phyloP scores from a whole-genome alignment of 2,329 filamentous ascomycete species.

The Colletotrichum sojae region DNA sequence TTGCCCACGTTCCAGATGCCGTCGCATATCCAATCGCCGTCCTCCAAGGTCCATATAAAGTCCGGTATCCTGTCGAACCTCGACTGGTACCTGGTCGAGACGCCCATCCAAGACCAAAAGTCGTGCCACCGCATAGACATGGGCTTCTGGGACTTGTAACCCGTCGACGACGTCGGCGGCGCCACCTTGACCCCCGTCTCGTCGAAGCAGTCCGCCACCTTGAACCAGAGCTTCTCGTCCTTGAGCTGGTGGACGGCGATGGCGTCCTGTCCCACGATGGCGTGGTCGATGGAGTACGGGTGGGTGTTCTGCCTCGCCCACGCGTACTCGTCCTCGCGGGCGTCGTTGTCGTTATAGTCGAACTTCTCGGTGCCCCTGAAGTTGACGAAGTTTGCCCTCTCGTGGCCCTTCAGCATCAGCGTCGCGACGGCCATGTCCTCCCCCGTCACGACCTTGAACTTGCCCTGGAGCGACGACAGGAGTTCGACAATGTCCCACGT shows the following conservation, averaged over 20 bases:
- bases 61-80: constrained; percentile 45
- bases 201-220: constrained; percentile 49
- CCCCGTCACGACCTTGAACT: constrained; percentile 46
- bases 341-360: constrained; percentile 48
- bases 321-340: constrained; percentile 46
- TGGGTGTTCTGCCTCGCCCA: constrained; percentile 48
- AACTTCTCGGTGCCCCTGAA: constrained; percentile 49
- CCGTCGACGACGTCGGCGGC: constrained; percentile 23
- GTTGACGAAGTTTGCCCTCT: constrained; percentile 48
- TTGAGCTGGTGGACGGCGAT: constrained; percentile 50
- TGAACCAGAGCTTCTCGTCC: constrained; percentile 44
- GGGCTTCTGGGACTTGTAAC: constrained; percentile 28
- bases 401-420: constrained; percentile 47
- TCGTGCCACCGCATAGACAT: constrained; percentile 44
- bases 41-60: constrained; percentile 41
- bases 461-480: constrained; percentile 46
- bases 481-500: constrained; percentile 52
- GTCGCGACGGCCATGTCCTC: constrained; percentile 49
- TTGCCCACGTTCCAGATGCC: constrained; percentile 46
- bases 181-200: constrained; percentile 45
- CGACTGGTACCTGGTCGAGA: constrained; percentile 41
- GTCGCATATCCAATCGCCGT: constrained; percentile 46
- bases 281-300: constrained; percentile 44
- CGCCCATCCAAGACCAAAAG: constrained; percentile 43
- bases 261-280: constrained; percentile 42